These are phyloP conservation scores for Tolypocladium amazonense DNA, from an alignment of 2,329 filamentous ascomycete genomes.

Conservation along the genomic window DNA sequence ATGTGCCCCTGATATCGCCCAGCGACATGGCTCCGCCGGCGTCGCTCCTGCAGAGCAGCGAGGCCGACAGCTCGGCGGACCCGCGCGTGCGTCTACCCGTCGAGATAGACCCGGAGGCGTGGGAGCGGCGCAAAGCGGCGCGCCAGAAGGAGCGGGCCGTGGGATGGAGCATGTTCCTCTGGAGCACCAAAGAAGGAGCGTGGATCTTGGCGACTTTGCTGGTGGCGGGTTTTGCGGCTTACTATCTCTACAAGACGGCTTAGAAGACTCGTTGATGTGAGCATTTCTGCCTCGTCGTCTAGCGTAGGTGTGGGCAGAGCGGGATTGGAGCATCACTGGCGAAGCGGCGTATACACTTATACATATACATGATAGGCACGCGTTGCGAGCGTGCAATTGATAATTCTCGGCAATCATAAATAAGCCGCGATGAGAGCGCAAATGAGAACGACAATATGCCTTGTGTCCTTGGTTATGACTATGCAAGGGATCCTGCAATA, in stretches of 20 bases:
- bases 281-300: neutral
- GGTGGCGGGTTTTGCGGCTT: slow-evolving; percentile 29
- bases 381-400: neutral
- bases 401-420: neutral
- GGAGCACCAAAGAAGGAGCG: slow-evolving; percentile 41
- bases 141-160: slow-evolving; percentile 34
- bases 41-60: slow-evolving; percentile 2
- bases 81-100: slow-evolving; percentile 36
- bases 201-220: slow-evolving; percentile 32
- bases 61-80: slow-evolving; percentile 18
- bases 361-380: neutral
- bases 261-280: neutral
- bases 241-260: slow-evolving; percentile 26
- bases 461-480: neutral
- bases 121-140: slow-evolving; percentile 37
- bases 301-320: neutral
- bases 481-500: neutral
- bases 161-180: slow-evolving; percentile 44
- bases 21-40: slow-evolving; percentile 25
- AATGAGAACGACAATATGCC: neutral
- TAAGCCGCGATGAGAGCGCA: neutral
- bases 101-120: slow-evolving; percentile 43
- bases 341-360: neutral
- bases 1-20: slow-evolving; percentile 48
- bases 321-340: neutral